phyloP scores from a whole-genome alignment of 2,329 filamentous ascomycete species.

The Claviceps spartinae region DNA sequence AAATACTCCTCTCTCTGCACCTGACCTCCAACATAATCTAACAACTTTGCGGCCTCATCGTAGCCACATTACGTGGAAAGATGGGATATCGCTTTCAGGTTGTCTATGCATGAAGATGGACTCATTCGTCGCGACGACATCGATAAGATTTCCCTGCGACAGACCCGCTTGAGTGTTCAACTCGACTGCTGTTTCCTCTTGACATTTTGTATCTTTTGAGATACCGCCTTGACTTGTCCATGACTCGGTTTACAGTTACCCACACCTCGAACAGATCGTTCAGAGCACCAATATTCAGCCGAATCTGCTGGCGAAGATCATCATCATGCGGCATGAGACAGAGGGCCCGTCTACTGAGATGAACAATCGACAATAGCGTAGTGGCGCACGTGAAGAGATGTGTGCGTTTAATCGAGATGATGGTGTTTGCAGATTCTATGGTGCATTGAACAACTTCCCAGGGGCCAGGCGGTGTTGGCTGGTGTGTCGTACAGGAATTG shows the following conservation, averaged over 20 bases:
- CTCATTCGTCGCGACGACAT: slow-evolving; percentile 42
- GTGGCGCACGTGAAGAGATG: slow-evolving; percentile 77
- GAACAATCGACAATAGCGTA: slow-evolving; percentile 66
- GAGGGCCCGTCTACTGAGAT: slow-evolving; percentile 65
- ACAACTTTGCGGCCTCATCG: not conserved
- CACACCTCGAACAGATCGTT: slow-evolving; percentile 56
- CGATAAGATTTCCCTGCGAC: slow-evolving; percentile 41
- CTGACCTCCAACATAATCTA: too few relatives aligned
- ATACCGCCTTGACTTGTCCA: slow-evolving; percentile 62
- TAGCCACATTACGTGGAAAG: slow-evolving; percentile 8
- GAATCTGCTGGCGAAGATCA: slow-evolving; percentile 59
- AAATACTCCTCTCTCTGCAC: too few relatives aligned
- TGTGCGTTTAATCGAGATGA: slow-evolving; percentile 66
- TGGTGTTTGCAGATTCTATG: slow-evolving; percentile 62
- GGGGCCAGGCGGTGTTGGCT: slow-evolving; percentile 33
- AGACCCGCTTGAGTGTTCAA: slow-evolving; percentile 40
- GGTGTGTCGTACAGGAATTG: slow-evolving; percentile 53
- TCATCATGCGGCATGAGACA: slow-evolving; percentile 47
- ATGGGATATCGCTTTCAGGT: slow-evolving; percentile 11
- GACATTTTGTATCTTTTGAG: slow-evolving; percentile 56
- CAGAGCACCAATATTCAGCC: slow-evolving; percentile 65
- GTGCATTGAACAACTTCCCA: slow-evolving; percentile 47
- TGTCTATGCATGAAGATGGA: slow-evolving; percentile 44
- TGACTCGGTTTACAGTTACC: slow-evolving; percentile 59
- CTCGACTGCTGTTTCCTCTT: slow-evolving; percentile 43